A percentile compares a stretch with the other conserved stretches of the same genome.
These are phyloP conservation scores for Cinnamomum micranthum DNA, from an alignment of 164 flowering plant species.

Conservation along the genomic window DNA sequence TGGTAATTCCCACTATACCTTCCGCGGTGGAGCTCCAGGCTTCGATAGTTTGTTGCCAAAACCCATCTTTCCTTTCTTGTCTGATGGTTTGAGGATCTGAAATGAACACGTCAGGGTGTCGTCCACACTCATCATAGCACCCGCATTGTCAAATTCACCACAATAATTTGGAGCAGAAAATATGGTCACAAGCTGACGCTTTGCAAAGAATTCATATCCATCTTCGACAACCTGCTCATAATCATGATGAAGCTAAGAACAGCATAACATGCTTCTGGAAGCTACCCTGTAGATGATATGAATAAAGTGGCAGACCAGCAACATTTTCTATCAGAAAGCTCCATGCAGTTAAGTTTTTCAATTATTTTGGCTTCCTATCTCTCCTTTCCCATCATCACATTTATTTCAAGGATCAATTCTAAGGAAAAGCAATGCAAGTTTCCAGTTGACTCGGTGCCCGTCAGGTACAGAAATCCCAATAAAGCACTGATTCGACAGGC, in stretches of 20 bases:
- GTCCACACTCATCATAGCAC: constrained; percentile 62
- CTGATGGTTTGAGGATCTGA: constrained; percentile 49
- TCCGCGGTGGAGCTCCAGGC: constrained; percentile 56
- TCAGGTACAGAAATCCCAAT: too few species aligned
- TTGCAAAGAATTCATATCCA: constrained; percentile 63
- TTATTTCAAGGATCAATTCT: too few species aligned
- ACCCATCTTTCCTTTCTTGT: constrained; percentile 46
- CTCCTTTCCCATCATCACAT: too few species aligned
- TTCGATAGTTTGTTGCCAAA: constrained; percentile 32
- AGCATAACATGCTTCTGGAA: background rate
- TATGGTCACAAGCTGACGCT: constrained; percentile 45
- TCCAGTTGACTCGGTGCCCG: too few species aligned
- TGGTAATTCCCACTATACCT: constrained; percentile 21
- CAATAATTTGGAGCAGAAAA: constrained; percentile 60
- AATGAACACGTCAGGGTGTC: constrained; percentile 50
- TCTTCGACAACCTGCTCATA: constrained; percentile 54
- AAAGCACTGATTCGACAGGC: too few species aligned
- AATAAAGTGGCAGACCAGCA: too few species aligned
- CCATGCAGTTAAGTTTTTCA: too few species aligned
- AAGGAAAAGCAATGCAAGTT: too few species aligned
- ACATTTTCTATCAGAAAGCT: too few species aligned
- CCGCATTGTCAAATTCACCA: constrained; percentile 61
- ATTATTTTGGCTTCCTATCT: too few species aligned
- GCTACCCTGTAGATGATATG: too few species aligned
- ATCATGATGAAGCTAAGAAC: background rate